phyloP scores from a whole-genome alignment of 129 eudicot genomes.

The Flaveria brownii region DNA sequence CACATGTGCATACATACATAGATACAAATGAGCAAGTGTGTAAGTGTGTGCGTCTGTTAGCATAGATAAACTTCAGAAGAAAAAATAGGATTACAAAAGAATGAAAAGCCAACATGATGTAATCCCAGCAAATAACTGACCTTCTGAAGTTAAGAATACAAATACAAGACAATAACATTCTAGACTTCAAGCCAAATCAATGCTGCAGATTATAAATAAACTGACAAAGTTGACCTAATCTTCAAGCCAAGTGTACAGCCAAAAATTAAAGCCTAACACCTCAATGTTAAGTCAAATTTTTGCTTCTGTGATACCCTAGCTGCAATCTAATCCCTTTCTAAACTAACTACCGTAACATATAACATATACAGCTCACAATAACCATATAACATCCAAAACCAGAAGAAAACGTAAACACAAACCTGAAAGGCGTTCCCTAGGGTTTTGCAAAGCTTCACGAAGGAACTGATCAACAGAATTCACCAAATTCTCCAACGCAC shows the following conservation, averaged over 20 bases:
- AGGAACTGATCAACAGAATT: slow-evolving; percentile 93
- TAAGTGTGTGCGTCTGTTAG: no score
- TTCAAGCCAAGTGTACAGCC: slow-evolving; percentile 5
- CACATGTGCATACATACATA: background rate
- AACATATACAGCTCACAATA: background rate
- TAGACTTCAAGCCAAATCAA: background rate
- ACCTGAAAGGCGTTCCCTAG: slow-evolving; percentile 94
- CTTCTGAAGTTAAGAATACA: background rate
- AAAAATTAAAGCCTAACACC: background rate
- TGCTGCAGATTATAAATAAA: background rate
- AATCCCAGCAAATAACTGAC: slow-evolving; percentile 1
- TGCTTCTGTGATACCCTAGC: background rate
- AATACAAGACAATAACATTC: background rate
- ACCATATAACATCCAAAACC: background rate
- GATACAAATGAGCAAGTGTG: background rate
- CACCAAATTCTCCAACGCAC: slow-evolving; percentile 56
- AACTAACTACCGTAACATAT: background rate
- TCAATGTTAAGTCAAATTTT: background rate
- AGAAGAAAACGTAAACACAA: background rate
- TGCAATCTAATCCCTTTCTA: slow-evolving; percentile 18
- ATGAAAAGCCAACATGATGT: background rate
- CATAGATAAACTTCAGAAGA: no score
- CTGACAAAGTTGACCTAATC: slow-evolving; percentile 11
- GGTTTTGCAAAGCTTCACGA: slow-evolving; percentile 95
- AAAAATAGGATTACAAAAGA: background rate